Base-by-base conservation (phyloP, 2,329 filamentous ascomycete genomes). In the Epichloe sylvatica region DNA sequence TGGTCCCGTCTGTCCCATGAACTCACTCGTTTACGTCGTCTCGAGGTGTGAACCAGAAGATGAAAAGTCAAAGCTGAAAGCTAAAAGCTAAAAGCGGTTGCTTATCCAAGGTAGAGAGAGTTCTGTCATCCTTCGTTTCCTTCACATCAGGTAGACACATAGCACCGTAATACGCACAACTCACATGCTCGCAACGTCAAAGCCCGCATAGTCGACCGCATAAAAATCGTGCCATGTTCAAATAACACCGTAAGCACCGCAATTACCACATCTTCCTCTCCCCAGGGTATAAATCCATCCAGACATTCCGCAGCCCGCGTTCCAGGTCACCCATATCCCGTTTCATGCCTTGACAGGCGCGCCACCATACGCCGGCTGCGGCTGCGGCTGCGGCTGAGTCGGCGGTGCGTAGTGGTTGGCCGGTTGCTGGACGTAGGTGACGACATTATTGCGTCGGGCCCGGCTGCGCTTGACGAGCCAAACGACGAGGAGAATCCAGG, bases 401-500 rank as follows among this genome's bases (percentile, higher is more conserved):
- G 23, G 41, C 13, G 21, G 25, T n/a, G 2, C 13, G 23, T 44
- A 33, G 25, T 17, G 4, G 25, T 34, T 33, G 13, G 41, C 41
- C 21, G 46, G 33, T 30, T 35, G 39, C 30, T 43, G 17, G 25
- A 49, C 43, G 13, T 45, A 49, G 17, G 17, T 42, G 15, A 49
- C 37, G 1, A 34, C 39, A n/a, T 36, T 46, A 5, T 8, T 30
- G 23, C 40, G 21, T 36, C 21, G 21, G 11, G 43, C 6, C 3
- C 30, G 36, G 23, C 42, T 45, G 13, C 47, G 30, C 43, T 43
- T 44, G 5, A 49, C 25, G 12, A 19, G 35, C 36, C 37, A 49
- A 13, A 49, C 36, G 19, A 49, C 36, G 23, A 49, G 48, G 2
- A 49, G 36, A 38, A 46, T 23, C 48, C 48, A 49, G n/a, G 36